Conservation (phyloP, 768 basidiomycete species). For the Boletus sensibilis region DNA sequence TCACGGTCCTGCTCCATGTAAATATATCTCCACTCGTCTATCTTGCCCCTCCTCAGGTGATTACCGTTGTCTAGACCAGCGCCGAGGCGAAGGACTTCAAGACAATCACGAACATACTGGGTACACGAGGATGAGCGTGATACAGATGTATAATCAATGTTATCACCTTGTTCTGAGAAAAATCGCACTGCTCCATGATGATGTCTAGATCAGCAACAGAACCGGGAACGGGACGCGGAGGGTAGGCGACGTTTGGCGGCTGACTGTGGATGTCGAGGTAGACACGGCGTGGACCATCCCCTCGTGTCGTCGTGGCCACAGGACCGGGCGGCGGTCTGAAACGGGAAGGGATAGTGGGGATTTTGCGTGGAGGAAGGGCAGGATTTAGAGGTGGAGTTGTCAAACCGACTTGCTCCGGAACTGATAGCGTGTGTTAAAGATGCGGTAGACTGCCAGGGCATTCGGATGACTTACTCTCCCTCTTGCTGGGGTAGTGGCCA, state of each 20-base stretch:
- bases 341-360: slow-evolving; percentile 45
- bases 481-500: slow-evolving; percentile 89
- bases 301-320: slow-evolving; percentile 58
- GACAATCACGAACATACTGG: slow-evolving; percentile 95
- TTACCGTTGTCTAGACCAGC: slow-evolving; percentile 83
- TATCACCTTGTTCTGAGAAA: slow-evolving; percentile 68
- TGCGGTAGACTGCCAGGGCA: neutral
- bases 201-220: slow-evolving; percentile 86
- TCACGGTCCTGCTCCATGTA: slow-evolving; percentile 63
- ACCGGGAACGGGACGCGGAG: slow-evolving; percentile 82
- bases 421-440: slow-evolving; percentile 36
- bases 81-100: slow-evolving; percentile 91
- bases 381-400: slow-evolving; percentile 63
- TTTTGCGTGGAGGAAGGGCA: slow-evolving; percentile 60
- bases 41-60: slow-evolving; percentile 67
- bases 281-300: slow-evolving; percentile 72
- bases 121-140: slow-evolving; percentile 11
- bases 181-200: slow-evolving; percentile 92
- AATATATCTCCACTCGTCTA: slow-evolving; percentile 86
- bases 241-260: slow-evolving; percentile 70
- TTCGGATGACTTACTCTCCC: slow-evolving; percentile 55
- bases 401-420: slow-evolving; percentile 68
- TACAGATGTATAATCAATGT: neutral
- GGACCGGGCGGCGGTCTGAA: slow-evolving; percentile 47
- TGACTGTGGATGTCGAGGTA: slow-evolving; percentile 71